phyloP scores from a whole-genome alignment of 1,139 yeast species.

The Protomyces inouyei region DNA sequence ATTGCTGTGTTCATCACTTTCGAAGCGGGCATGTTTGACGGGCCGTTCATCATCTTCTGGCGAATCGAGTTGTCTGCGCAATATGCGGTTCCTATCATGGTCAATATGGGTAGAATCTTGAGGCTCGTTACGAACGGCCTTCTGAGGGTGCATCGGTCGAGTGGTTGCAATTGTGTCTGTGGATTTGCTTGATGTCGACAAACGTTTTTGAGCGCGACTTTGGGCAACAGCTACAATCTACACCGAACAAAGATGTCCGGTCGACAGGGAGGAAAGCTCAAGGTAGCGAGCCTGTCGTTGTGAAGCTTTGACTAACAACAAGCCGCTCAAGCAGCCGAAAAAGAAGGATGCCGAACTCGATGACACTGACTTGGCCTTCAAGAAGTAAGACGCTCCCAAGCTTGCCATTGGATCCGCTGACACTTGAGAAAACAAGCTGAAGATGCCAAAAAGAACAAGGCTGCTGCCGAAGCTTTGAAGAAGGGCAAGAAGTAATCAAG shows the following conservation, averaged over 20 bases:
- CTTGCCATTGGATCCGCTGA: background rate
- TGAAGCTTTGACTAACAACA: background rate
- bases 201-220: no score
- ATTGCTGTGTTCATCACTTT: background rate
- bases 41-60: background rate
- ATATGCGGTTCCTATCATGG: background rate
- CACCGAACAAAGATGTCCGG: slow-evolving; percentile 16
- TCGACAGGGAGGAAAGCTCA: slow-evolving; percentile 28
- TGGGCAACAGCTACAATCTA: background rate
- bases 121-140: slow-evolving; percentile 3
- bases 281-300: background rate
- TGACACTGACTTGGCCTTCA: slow-evolving; percentile 28
- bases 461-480: slow-evolving; percentile 24
- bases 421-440: slow-evolving; percentile 21
- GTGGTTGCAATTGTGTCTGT: background rate
- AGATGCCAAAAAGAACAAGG: slow-evolving; percentile 27
- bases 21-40: background rate
- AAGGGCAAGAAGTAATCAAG: slow-evolving; percentile 21
- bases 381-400: background rate
- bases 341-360: slow-evolving; percentile 22
- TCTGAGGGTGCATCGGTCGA: background rate
- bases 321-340: slow-evolving; percentile 27
- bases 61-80: background rate
- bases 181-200: no score
- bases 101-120: background rate